These are phyloP conservation scores for Fusarium sambucinum DNA, from an alignment of 2,329 filamentous ascomycete genomes.

Conservation along the genomic window DNA sequence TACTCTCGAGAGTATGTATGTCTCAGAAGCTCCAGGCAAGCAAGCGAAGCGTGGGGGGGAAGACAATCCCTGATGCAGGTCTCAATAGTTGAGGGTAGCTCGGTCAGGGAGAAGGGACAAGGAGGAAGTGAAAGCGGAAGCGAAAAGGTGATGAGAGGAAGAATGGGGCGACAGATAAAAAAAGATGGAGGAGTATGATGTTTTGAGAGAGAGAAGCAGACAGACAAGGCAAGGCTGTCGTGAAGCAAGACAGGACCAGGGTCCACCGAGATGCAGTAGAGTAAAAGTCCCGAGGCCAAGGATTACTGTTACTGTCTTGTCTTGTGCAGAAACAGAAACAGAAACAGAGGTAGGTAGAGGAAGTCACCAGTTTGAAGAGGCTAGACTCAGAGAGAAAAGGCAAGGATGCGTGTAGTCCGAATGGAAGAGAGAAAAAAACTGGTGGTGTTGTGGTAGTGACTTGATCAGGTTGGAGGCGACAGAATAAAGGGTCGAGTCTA, in stretches of 20 bases:
- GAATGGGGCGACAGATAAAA: slow-evolving; percentile 38
- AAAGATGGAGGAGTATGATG: slow-evolving; percentile 39
- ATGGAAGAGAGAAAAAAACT: slow-evolving; percentile 18
- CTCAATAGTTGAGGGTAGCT: slow-evolving; percentile 32
- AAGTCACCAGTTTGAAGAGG: not conserved
- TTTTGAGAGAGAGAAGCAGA: slow-evolving; percentile 12
- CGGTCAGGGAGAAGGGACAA: slow-evolving; percentile 47
- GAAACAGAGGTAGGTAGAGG: not conserved
- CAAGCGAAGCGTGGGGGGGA: slow-evolving; percentile 45
- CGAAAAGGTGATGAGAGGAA: slow-evolving; percentile 13
- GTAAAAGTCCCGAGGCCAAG: slow-evolving; percentile 35
- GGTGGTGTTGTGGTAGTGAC: slow-evolving; percentile 32
- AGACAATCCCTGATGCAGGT: slow-evolving; percentile 27
- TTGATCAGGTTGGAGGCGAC: slow-evolving; percentile 20
- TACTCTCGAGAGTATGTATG: slow-evolving; percentile 1
- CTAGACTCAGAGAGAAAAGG: not conserved
- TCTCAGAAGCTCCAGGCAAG: slow-evolving; percentile 38
- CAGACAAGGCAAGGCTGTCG: slow-evolving; percentile 23
- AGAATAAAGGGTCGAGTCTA: slow-evolving; percentile 33
- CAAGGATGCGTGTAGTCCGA: not conserved
- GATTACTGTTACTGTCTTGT: slow-evolving; percentile 4
- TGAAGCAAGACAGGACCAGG: slow-evolving; percentile 28
- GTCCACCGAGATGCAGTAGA: slow-evolving; percentile 35
- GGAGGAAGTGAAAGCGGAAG: slow-evolving; percentile 14
- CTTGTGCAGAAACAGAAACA: not conserved